Conservation (phyloP, 2,329 filamentous ascomycete genomes). For the Tothia fuscella region DNA sequence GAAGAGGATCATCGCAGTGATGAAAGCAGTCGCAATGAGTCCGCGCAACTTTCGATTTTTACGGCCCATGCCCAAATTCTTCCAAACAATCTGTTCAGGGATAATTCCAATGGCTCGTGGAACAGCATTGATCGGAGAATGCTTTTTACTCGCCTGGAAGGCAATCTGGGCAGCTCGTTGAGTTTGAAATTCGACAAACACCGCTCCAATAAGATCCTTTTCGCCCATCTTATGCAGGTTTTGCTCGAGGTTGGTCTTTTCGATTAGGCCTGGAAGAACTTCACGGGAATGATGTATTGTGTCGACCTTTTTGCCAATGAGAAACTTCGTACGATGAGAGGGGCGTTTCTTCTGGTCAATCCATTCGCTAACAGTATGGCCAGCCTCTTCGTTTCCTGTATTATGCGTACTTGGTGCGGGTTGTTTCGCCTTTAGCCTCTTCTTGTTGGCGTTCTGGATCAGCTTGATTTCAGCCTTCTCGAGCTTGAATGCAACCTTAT, state of each 20-base stretch:
- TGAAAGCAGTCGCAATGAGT: conserved; percentile 25
- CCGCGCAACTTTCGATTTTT: conserved; percentile 22
- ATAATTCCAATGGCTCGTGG: conserved; percentile 32
- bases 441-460: conserved; percentile 64
- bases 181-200: conserved; percentile 78
- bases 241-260: conserved; percentile 57
- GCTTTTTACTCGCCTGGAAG: conserved; percentile 48
- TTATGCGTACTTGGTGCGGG: not conserved
- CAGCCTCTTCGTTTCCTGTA: conserved; percentile 36
- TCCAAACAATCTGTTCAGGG: conserved; percentile 36
- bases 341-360: conserved; percentile 49
- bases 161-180: conserved; percentile 78
- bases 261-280: conserved; percentile 60
- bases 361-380: conserved; percentile 56
- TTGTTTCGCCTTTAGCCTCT: conserved; percentile 49
- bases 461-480: conserved; percentile 81
- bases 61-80: conserved; percentile 28
- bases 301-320: conserved; percentile 78
- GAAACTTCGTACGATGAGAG: conserved; percentile 54
- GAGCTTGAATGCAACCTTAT: conserved; percentile 67
- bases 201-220: conserved; percentile 55
- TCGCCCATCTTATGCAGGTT: conserved; percentile 54
- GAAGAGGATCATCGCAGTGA: conserved; percentile 32
- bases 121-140: conserved; percentile 22
- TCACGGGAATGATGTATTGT: conserved; percentile 77